Evolutionary conservation across 495 filamentous ascomycete genomes (phyloP).

Genomic region (Barbatosphaeria neglecta): DNA sequence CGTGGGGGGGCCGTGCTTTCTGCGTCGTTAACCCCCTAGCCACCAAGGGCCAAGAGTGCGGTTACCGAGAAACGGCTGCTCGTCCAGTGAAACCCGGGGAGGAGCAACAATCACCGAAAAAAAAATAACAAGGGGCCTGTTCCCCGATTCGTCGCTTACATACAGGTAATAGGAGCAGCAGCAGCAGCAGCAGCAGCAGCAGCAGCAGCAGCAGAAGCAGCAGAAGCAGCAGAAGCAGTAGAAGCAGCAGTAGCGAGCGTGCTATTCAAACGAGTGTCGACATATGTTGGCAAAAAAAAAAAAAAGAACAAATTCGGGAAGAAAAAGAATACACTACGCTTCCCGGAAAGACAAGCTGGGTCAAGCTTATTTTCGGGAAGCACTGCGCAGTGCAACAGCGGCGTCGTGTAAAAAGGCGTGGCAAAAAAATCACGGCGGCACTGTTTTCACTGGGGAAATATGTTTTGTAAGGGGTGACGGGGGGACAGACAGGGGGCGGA

Average conservation of each 20-base stretch:
- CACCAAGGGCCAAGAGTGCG: too few relatives aligned
- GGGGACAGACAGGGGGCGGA: conserved; percentile 3
- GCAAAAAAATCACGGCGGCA: conserved; percentile 3
- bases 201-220: background rate
- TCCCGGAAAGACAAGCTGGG: background rate
- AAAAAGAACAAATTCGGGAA: background rate
- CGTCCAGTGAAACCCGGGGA: too few relatives aligned
- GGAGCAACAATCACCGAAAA: too few relatives aligned
- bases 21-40: too few relatives aligned
- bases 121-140: too few relatives aligned
- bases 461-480: conserved; percentile 13
- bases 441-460: conserved; percentile 11
- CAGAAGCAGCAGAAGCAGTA: background rate
- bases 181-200: conserved; percentile 7
- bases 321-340: background rate
- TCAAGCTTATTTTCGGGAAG: background rate
- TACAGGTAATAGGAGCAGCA: conserved; percentile 6
- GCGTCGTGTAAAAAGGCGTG: background rate
- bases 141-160: too few relatives aligned
- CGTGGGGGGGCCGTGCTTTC: too few relatives aligned
- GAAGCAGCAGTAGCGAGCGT: background rate
- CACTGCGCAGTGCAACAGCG: background rate
- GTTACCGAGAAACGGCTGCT: too few relatives aligned
- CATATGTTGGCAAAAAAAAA: too few relatives aligned
- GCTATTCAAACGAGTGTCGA: background rate